Evolutionary conservation across 768 basidiomycete genomes (phyloP), one percentile per base, ranked within the genome.

Genomic region (Termitomyces sp.): DNA sequence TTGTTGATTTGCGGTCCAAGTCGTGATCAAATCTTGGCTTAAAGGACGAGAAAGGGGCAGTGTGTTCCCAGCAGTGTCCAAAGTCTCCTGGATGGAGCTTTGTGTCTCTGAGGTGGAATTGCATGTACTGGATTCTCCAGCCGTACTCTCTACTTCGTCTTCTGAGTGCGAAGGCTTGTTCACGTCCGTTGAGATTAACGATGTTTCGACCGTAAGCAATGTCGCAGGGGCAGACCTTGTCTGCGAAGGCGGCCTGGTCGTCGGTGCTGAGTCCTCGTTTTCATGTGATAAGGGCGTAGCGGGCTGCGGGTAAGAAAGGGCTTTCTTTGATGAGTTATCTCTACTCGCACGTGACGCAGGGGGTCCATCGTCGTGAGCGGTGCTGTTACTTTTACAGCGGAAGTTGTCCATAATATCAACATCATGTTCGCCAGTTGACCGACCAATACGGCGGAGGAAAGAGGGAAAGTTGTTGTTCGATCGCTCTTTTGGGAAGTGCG

Each of bases 331-430:
- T 16, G 31, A 37, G 36, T 24, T 26, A 18, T 37, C 46, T 27
- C 26, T 46, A 5, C 14, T 39, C 22, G 27, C 20, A 32, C 29
- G n/a, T 37, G 44, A 9, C 14, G 8, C 20, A 32, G 20, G 20
- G 42, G 2, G 5, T 44, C 8, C 55, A 26, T 29, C 27, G 12
- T 29, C 32, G 14, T 22, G 31, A 26, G 24, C n/a, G 32, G 31
- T 24, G 14, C 6, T 22, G 32, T 41, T 49, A 7, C 41, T 31
- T 42, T 54, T 58, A 46, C 31, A 34, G 12, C 20, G 60, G 10
- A 64, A 34, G 34, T 61, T 39, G 16, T 62, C 47, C 60, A 61
- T 62, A 12, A 61, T 64, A 42, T 64, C 65, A 41, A 62, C 16
- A 26, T 64, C 58, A 29, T 61, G 53, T 29, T 60, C 62, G 39